Conservation (phyloP, 176 grass and related monocot genomes). For the Cocos nucifera region DNA sequence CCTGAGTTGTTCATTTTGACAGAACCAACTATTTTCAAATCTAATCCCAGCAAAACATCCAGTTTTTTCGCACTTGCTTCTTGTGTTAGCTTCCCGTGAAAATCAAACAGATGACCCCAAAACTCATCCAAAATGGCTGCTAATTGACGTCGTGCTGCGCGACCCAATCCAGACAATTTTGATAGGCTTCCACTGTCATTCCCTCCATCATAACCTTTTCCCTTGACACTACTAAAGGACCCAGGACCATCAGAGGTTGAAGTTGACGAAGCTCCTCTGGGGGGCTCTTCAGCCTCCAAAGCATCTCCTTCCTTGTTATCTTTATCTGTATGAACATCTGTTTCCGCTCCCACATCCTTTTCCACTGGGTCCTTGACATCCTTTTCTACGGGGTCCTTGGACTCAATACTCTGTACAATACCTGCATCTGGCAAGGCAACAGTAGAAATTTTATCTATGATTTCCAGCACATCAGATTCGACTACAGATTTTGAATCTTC, state of each 20-base stretch:
- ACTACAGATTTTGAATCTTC: slow-evolving; percentile 57
- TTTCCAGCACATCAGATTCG: slow-evolving; percentile 38
- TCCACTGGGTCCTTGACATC: slow-evolving; percentile 37
- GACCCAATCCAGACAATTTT: slow-evolving; percentile 79
- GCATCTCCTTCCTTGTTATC: slow-evolving; percentile 26
- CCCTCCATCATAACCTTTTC: slow-evolving; percentile 48
- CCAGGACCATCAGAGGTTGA: slow-evolving; percentile 39
- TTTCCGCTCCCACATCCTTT: slow-evolving; percentile 46
- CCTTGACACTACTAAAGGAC: slow-evolving; percentile 44
- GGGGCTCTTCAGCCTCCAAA: slow-evolving; percentile 38
- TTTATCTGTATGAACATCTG: slow-evolving; percentile 29
- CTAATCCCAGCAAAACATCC: slow-evolving; percentile 66
- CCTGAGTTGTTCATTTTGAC: slow-evolving; percentile 46
- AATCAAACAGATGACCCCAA: slow-evolving; percentile 94
- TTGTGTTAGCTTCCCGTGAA: slow-evolving; percentile 78
- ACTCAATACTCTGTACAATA: slow-evolving; percentile 25
- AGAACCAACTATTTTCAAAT: slow-evolving; percentile 47
- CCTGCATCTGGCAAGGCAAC: slow-evolving; percentile 24
- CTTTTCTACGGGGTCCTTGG: slow-evolving; percentile 34
- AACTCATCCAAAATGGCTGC: slow-evolving; percentile 83
- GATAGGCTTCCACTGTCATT: slow-evolving; percentile 65
- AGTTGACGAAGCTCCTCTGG: slow-evolving; percentile 14
- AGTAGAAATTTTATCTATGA: slow-evolving; percentile 22
- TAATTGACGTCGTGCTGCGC: slow-evolving; percentile 76
- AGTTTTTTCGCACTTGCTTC: slow-evolving; percentile 64